Evolutionary conservation across 495 filamentous ascomycete genomes (phyloP).

Genomic region (Hypoxylon crocopeplum): DNA sequence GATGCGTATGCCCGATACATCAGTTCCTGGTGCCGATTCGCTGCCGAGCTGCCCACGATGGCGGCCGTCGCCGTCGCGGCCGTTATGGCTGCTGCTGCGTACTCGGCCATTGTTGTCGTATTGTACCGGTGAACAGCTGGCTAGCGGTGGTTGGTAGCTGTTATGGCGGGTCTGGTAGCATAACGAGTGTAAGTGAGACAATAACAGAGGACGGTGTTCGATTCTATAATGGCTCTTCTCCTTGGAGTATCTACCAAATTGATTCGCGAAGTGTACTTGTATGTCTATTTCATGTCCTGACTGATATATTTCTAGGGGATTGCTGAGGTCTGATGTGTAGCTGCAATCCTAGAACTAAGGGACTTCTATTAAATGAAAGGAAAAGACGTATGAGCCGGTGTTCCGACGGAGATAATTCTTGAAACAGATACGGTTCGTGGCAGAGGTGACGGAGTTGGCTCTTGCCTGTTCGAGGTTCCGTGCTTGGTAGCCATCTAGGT

Average conservation of each 20-base stretch:
- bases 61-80: slow-evolving; percentile 21
- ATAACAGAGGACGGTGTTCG: not conserved
- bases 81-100: slow-evolving; percentile 18
- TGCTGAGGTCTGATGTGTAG: slow-evolving; percentile 1
- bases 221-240: not conserved
- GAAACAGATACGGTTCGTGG: not conserved
- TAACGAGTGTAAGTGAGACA: not conserved
- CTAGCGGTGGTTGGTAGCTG: not conserved
- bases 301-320: slow-evolving; percentile 5
- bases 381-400: not conserved
- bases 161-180: not conserved
- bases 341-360: not conserved
- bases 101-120: slow-evolving; percentile 12
- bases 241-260: not conserved
- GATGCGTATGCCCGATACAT: not conserved
- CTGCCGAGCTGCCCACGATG: slow-evolving; percentile 16
- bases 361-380: not conserved
- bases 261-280: slow-evolving; percentile 1
- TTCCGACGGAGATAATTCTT: not conserved
- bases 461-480: slow-evolving; percentile 10
- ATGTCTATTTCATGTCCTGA: not conserved
- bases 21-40: slow-evolving; percentile 10
- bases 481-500: slow-evolving; percentile 18
- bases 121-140: not conserved
- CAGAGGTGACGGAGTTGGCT: slow-evolving; percentile 6